Conservation (phyloP, 345 rosid genomes). For the Syzygium aqueum region DNA sequence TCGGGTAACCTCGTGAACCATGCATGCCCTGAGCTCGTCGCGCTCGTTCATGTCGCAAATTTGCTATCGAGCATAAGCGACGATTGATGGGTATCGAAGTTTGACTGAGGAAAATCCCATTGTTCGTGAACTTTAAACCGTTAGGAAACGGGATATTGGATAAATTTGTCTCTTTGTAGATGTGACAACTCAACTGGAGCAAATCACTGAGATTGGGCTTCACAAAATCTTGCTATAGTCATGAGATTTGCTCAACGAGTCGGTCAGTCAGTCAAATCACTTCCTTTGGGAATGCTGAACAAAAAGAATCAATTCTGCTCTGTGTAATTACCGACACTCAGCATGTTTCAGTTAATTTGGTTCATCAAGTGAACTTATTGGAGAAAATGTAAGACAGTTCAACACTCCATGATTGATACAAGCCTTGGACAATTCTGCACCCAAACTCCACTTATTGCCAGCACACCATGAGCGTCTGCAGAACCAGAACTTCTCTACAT, state of each 20-base stretch:
- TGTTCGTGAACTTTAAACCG: neutral
- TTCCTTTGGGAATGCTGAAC: neutral
- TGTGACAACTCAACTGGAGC: neutral
- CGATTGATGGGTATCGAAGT: neutral
- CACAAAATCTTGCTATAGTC: neutral
- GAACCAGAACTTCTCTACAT: neutral
- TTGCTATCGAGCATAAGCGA: neutral
- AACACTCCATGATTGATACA: constrained; percentile 3
- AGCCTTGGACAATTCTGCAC: constrained; percentile 1
- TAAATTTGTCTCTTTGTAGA: neutral
- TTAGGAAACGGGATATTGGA: neutral
- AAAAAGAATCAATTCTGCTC: neutral
- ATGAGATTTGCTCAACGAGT: neutral
- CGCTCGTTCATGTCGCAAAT: neutral
- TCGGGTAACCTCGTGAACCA: neutral
- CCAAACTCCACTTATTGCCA: neutral
- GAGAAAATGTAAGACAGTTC: neutral
- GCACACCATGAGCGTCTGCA: neutral
- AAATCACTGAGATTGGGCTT: neutral
- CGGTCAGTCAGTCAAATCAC: neutral
- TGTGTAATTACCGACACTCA: neutral
- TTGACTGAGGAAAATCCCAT: neutral
- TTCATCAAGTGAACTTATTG: neutral
- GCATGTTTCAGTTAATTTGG: neutral
- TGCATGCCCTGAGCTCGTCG: neutral